These are phyloP conservation scores for Ustulina deusta DNA, from an alignment of 2,329 filamentous ascomycete species.

Conservation along the genomic window DNA sequence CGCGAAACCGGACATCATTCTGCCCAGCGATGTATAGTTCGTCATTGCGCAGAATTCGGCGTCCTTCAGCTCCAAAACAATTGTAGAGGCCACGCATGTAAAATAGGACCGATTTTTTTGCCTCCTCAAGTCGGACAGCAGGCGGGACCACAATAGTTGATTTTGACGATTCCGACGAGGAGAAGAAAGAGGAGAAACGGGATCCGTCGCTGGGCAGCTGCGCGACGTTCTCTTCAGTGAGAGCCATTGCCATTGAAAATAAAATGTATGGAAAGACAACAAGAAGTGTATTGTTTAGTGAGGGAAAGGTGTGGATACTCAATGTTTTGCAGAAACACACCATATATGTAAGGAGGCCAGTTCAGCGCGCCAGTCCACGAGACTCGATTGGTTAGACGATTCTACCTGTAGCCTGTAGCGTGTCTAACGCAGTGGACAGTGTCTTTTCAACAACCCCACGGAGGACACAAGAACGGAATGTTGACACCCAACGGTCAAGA, in stretches of 20 bases:
- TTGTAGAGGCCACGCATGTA: not conserved
- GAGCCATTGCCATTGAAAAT: not conserved
- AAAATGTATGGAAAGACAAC: not conserved
- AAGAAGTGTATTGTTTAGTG: not conserved
- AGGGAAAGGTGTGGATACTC: not conserved
- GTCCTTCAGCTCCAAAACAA: not conserved
- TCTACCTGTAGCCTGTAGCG: not conserved
- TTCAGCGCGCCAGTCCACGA: not conserved
- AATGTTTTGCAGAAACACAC: not conserved
- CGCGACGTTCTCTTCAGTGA: not conserved
- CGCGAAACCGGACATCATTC: constrained; percentile 13
- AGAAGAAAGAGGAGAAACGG: not conserved
- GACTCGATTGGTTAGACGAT: not conserved
- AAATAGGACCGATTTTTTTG: not conserved
- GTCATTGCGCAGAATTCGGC: not conserved
- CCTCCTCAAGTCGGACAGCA: not conserved
- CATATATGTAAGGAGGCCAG: not conserved
- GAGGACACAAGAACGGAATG: not conserved
- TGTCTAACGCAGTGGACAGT: constrained; percentile 5
- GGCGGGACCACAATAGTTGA: not conserved
- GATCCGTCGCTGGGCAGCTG: constrained; percentile 4
- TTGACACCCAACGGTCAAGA: not conserved
- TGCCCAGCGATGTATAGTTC: constrained; percentile 13
- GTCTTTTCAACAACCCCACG: not conserved
- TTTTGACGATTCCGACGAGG: not conserved